Evolutionary conservation across 83 land plant species (phyloP).

Genomic region (Thuja plicata): DNA sequence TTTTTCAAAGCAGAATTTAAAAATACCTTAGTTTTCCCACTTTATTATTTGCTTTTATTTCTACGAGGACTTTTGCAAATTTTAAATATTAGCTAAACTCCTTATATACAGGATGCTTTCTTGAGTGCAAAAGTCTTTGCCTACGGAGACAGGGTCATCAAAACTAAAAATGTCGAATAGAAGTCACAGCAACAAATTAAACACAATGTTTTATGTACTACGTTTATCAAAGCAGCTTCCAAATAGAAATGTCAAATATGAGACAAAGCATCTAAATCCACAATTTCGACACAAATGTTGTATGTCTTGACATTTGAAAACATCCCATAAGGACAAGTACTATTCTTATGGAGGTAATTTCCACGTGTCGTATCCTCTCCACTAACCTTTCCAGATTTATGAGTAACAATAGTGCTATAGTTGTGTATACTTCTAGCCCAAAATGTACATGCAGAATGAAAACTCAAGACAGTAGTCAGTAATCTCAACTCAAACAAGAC

Average conservation of each 20-base stretch:
- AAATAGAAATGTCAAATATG: background rate
- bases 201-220: background rate
- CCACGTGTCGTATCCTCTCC: background rate
- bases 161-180: background rate
- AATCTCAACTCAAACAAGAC: background rate
- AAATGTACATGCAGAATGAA: background rate
- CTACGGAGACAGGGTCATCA: background rate
- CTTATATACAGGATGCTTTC: background rate
- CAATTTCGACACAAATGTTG: background rate
- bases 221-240: background rate
- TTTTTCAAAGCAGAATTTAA: background rate
- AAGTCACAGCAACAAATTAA: background rate
- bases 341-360: background rate
- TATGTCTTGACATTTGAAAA: background rate
- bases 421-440: background rate
- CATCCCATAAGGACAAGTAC: background rate
- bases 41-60: background rate
- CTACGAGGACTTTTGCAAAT: background rate
- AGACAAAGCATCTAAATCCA: background rate
- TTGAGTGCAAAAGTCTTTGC: background rate
- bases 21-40: background rate
- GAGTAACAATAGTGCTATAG: background rate
- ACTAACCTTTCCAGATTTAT: background rate
- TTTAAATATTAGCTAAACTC: background rate
- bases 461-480: background rate